Conservation (phyloP, 257 asterid species). For the Paraleonurus japonicus region DNA sequence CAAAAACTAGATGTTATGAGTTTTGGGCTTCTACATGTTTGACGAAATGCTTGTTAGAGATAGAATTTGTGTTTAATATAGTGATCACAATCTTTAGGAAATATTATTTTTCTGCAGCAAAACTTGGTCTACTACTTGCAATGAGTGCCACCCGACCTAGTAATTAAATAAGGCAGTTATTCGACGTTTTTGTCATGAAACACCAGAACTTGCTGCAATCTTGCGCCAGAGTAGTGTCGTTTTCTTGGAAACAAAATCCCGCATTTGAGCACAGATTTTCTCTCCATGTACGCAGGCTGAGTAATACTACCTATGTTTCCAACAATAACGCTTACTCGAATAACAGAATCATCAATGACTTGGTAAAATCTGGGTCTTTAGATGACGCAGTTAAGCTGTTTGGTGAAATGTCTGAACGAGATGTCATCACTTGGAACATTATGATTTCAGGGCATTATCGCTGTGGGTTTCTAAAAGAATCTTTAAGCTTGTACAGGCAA, state of each 20-base stretch:
- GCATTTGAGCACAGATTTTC: background rate
- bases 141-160: too few relatives aligned
- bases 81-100: too few relatives aligned
- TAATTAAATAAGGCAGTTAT: background rate
- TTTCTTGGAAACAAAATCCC: constrained; percentile 12
- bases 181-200: constrained; percentile 25
- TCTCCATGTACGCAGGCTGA: constrained; percentile 14
- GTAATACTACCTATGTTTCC: background rate
- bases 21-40: too few relatives aligned
- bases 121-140: too few relatives aligned
- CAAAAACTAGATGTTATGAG: too few relatives aligned
- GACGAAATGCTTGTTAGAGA: too few relatives aligned
- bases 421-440: constrained; percentile 64
- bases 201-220: constrained; percentile 15
- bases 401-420: constrained; percentile 57
- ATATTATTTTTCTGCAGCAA: too few relatives aligned
- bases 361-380: constrained; percentile 39
- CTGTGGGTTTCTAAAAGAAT: constrained; percentile 34
- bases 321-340: constrained; percentile 21
- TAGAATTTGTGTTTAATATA: too few relatives aligned
- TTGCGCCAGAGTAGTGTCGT: constrained; percentile 22
- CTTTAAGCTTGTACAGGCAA: constrained; percentile 35
- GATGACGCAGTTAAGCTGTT: constrained; percentile 52
- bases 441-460: constrained; percentile 51
- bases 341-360: constrained; percentile 34